Evolutionary conservation across 148 eudicot species (phyloP).

Genomic region (Chenopodium formosanum): DNA sequence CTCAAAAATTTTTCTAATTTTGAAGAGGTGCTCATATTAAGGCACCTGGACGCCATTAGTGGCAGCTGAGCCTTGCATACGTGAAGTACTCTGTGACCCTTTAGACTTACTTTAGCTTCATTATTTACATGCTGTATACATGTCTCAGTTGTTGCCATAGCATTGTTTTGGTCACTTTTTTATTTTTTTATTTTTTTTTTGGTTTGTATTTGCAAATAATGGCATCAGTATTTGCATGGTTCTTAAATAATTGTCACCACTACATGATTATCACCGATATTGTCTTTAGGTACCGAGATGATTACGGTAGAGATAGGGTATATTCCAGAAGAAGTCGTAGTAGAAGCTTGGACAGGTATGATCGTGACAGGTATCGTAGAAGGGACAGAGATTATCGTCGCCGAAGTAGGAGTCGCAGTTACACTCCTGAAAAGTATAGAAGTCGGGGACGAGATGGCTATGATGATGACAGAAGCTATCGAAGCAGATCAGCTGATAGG

Average conservation of each 20-base stretch:
- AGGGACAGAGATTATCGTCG: slow-evolving; percentile 58
- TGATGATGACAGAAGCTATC: slow-evolving; percentile 55
- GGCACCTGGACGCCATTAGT: background rate
- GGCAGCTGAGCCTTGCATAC: background rate
- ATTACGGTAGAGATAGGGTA: slow-evolving; percentile 47
- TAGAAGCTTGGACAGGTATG: slow-evolving; percentile 66
- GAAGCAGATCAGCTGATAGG: slow-evolving; percentile 71
- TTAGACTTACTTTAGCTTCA: background rate
- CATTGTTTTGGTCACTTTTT: background rate
- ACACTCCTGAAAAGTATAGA: slow-evolving; percentile 55
- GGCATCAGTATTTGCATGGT: too few relatives aligned
- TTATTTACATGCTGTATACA: background rate
- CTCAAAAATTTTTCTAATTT: background rate
- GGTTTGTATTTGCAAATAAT: too few relatives aligned
- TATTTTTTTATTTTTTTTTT: background rate
- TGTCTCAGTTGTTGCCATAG: background rate
- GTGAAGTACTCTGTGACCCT: background rate
- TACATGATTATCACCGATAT: background rate
- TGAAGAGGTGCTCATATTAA: background rate
- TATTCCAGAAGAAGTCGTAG: slow-evolving; percentile 66
- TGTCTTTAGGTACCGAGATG: slow-evolving; percentile 50
- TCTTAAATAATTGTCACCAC: background rate
- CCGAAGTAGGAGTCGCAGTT: slow-evolving; percentile 70
- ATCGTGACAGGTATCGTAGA: slow-evolving; percentile 55
- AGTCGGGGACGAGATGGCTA: slow-evolving; percentile 69